Evolutionary conservation across 495 filamentous ascomycete genomes (phyloP), one percentile per base, ranked within the genome.

Genomic region (Hypoxylon subgilvum): DNA sequence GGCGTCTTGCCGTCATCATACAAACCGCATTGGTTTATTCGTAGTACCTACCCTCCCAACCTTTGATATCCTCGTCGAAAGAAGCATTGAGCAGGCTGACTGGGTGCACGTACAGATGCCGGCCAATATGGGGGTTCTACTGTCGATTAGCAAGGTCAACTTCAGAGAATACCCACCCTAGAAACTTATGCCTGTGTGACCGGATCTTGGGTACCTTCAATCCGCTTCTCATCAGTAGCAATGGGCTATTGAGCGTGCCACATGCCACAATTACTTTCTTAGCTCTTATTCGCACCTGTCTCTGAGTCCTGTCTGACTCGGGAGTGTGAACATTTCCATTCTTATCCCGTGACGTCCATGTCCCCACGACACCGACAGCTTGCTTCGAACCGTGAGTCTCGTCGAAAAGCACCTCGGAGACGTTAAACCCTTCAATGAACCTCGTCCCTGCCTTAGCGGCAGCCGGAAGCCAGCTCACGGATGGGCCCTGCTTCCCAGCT

Each of bases 91-190:
- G 63, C 4, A 86, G 62, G 34, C 79, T 76, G 4, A 86, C 86
- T 2, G 92, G 92, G 59, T 97, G 92, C 4, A 93, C 68, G 61
- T 95, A 74, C 3, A 97, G 84, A 64, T 96, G 88, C 13, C 80
- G 83, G n/a, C 92, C 92, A 57, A 97, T 88, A 38, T 96, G 87
- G 3, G 75, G 76, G 54, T 96, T 96, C 74, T 86, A 81, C 18
- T 80, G 61, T 32, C 4, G 31, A 42, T 72, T 22, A 74, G 60
- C 38, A 22, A 51, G 40, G 18, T 6, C 4, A 17, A 21, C 10
- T 5, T 30, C 27, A 30, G 10, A 5, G 10, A 10, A 10, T 30
- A 30, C 10, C 5, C 10, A 30, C 27, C 27, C 10, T 30, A 30
- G 27, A 10, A 30, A 30, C 5, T 30, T 30, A 30, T 30, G 27